phyloP scores from a whole-genome alignment of 225 moss, liverwort and hornwort species.

The Neckera pumila region DNA sequence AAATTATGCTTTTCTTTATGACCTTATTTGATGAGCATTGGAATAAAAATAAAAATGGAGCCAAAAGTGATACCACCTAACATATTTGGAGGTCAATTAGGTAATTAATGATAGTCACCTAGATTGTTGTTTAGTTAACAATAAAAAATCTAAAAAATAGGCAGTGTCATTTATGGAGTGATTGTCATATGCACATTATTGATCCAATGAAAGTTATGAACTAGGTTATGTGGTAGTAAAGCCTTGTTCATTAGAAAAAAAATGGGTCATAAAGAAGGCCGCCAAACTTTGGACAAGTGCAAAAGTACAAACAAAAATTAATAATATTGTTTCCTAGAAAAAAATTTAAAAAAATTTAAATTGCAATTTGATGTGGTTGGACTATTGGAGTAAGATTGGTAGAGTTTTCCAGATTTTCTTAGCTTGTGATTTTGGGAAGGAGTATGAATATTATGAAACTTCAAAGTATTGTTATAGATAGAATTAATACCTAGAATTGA shows the following conservation, averaged over 20 bases:
- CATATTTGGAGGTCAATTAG: no score
- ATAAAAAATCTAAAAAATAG: background rate
- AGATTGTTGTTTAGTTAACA: background rate
- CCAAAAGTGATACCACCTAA: no score
- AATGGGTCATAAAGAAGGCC: background rate
- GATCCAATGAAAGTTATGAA: background rate
- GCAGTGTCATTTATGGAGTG: background rate
- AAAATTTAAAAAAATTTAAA: background rate
- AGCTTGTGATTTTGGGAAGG: background rate
- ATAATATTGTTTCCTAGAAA: no score
- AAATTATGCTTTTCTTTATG: background rate
- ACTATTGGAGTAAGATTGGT: background rate
- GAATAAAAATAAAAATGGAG: no score
- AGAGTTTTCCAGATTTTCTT: background rate
- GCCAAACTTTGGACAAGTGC: no score
- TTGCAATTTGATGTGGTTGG: background rate
- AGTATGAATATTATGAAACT: background rate
- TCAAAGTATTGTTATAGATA: background rate
- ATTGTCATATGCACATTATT: background rate
- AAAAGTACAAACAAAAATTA: no score
- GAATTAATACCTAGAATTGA: background rate
- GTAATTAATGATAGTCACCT: background rate
- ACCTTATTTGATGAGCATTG: background rate
- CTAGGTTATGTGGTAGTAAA: background rate
- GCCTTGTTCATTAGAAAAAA: background rate